phyloP scores from a whole-genome alignment of 768 basidiomycete species.

The Coprinopsis strossmayeri region DNA sequence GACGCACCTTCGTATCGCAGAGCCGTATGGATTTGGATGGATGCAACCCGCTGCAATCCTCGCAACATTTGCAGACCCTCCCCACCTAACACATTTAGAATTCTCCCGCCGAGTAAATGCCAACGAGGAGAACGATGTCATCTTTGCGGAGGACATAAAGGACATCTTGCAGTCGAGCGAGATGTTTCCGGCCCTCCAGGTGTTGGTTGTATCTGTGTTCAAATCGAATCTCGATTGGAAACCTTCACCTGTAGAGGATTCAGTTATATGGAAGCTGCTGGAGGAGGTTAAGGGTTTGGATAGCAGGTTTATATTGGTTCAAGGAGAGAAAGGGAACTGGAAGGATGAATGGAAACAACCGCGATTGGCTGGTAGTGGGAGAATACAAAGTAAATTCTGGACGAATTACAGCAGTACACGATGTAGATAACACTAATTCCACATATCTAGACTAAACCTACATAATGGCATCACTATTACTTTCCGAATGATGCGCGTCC shows the following conservation, averaged over 20 bases:
- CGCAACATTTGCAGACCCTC: slow-evolving; percentile 25
- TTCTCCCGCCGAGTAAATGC: slow-evolving; percentile 33
- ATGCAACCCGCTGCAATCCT: slow-evolving; percentile 27
- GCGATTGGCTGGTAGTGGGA: not conserved
- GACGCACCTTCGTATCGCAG: slow-evolving; percentile 32
- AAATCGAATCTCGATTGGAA: slow-evolving; percentile 5
- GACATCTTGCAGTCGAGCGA: slow-evolving; percentile 18
- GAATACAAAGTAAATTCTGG: not conserved
- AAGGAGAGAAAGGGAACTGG: slow-evolving; percentile 19
- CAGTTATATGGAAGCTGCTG: slow-evolving; percentile 22
- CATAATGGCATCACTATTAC: too few relatives aligned
- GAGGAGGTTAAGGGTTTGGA: slow-evolving; percentile 16
- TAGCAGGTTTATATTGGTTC: slow-evolving; percentile 18
- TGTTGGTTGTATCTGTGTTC: slow-evolving; percentile 31
- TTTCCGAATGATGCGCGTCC: not conserved
- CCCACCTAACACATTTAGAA: slow-evolving; percentile 32
- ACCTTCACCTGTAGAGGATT: slow-evolving; percentile 13
- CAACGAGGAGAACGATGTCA: slow-evolving; percentile 33
- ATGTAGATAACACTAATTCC: too few relatives aligned
- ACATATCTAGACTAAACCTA: too few relatives aligned
- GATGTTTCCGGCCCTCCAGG: slow-evolving; percentile 21
- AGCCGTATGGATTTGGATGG: slow-evolving; percentile 29
- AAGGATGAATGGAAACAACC: slow-evolving; percentile 20
- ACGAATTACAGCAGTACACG: not conserved
- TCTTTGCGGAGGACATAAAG: slow-evolving; percentile 27